Base-by-base conservation (phyloP, 2,329 filamentous ascomycete species). In the Penicillium sp. region DNA sequence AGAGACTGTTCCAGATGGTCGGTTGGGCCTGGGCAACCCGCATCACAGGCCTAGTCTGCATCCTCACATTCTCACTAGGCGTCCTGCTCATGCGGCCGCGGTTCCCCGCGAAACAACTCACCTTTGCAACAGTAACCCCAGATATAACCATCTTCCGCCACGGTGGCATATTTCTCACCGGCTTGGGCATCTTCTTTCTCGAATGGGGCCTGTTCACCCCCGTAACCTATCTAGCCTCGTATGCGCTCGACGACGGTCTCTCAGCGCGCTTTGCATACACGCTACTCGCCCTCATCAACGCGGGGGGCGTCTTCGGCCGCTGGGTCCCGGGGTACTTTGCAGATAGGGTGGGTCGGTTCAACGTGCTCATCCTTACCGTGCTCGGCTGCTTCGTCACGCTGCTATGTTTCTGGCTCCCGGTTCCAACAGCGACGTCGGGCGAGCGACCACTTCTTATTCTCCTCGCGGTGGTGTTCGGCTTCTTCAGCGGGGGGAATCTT, bases 1-100 rank as follows among this genome's bases (percentile, higher is more conserved):
- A 51, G 8, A 21, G n/a, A 9, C 45, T 47, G 45, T 55, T 69
- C 1, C 84, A 86, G 0, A 78, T 78, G 19, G 76, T 90, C 3
- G 88, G 88, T 0, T 90, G 89, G 67, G 78, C 80, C 0, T 90
- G 87, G 86, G 87, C 88, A 0, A 81, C 88, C 6, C 79, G 88
- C 0, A 81, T 84, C 0, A 81, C 88, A 62, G 88, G 84, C 0
- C 83, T 90, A 50, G 79, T 90, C 44, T 84, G 86, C 44, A 65
- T 88, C 1, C 79, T 75, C 0, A 76, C 79, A 0, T 66, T 78
- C 1, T 70, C 79, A 2, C 71, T 74, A 3, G 74, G 73, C 29
- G 67, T 81, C 9, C 59, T 81, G 11, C 76, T 83, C 30, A 75
- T 82, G 13, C 79, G 77, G 61, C 79, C 83, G 15, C 78, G 83